These are phyloP conservation scores for Cercophora sp. DNA, from an alignment of 495 filamentous ascomycete genomes.

Conservation along the genomic window DNA sequence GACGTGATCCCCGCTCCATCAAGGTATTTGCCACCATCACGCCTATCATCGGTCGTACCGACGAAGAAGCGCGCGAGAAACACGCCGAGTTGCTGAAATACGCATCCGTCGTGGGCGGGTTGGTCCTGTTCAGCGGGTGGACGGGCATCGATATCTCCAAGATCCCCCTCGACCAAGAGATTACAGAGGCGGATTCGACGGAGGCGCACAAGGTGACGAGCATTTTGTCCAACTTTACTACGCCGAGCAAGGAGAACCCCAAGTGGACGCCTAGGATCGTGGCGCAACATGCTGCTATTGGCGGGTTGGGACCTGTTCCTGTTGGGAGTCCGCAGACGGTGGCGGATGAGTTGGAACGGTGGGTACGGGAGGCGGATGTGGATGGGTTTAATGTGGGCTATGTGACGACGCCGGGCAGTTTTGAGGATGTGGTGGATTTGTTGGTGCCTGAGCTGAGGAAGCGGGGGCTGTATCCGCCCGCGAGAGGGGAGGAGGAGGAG, in stretches of 20 bases:
- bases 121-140: slow-evolving; percentile 59
- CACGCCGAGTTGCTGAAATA: slow-evolving; percentile 49
- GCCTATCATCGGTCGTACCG: slow-evolving; percentile 52
- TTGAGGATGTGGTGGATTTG: slow-evolving; percentile 44
- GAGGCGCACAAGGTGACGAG: slow-evolving; percentile 52
- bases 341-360: slow-evolving; percentile 48
- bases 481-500: slow-evolving; percentile 35
- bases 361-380: slow-evolving; percentile 4
- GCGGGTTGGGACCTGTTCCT: slow-evolving; percentile 50
- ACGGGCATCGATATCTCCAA: slow-evolving; percentile 60
- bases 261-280: slow-evolving; percentile 53
- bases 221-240: slow-evolving; percentile 48
- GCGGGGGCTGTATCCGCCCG: slow-evolving; percentile 34
- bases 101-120: slow-evolving; percentile 50
- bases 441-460: slow-evolving; percentile 40
- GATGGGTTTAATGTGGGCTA: slow-evolving; percentile 54
- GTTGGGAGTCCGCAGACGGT: slow-evolving; percentile 56
- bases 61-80: slow-evolving; percentile 54
- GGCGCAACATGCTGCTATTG: slow-evolving; percentile 53
- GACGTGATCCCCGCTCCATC: slow-evolving; percentile 52
- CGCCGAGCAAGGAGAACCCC: slow-evolving; percentile 46
- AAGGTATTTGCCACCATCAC: slow-evolving; percentile 60
- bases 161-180: slow-evolving; percentile 53
- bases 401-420: slow-evolving; percentile 42
- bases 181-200: slow-evolving; percentile 47